Base-by-base conservation (phyloP, 805 yeast genomes). In the Phaffomyces opuntiae region DNA sequence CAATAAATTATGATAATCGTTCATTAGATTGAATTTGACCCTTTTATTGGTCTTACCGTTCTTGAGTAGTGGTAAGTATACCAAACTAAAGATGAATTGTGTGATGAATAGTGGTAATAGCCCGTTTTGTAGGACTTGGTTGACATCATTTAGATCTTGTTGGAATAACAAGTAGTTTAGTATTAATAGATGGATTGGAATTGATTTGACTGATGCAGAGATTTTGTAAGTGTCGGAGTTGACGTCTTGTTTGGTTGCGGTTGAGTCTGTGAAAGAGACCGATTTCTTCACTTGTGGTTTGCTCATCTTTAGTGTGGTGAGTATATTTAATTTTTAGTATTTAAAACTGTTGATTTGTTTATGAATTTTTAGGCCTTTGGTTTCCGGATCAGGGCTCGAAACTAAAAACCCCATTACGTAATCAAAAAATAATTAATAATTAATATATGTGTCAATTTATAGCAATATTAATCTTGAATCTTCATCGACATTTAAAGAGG, bases 1-100 rank as follows among this genome's bases (percentile, higher is more conserved):
- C 7, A 45, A n/a, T 3, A 45, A 32, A 29, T 40, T 26, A 29
- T 45, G 44, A 24, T 40, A 45, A n/a, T 45, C 44, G n/a, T 13
- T 17, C 14, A 26, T 17, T 3, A 40, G 0, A 11, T 5, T 17
- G 27, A 40, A 37, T 34, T 38, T 40, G n/a, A 40, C 44, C 7
- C 33, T 12, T 26, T 40, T 45, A 8, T 17, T 11, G 6, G 31
- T 40, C 38, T 35, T 44, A 5, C 27, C 25, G 25, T 33, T 44
- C 16, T 17, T 19, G 17, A 38, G 17, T 7, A 25, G 7, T 14
- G 39, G 21, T 12, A 44, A 31, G 16, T 39, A 13, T 12, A 44
- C 16, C 13, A 27, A 12, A 3, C 31, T 27, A 12, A 39, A 44
- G 9, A 44, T 38, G 6, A 38, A 9, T 17, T 44, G 46, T 9